Evolutionary conservation across 805 yeast genomes (phyloP).

Genomic region (Ascoidea rubescens): DNA sequence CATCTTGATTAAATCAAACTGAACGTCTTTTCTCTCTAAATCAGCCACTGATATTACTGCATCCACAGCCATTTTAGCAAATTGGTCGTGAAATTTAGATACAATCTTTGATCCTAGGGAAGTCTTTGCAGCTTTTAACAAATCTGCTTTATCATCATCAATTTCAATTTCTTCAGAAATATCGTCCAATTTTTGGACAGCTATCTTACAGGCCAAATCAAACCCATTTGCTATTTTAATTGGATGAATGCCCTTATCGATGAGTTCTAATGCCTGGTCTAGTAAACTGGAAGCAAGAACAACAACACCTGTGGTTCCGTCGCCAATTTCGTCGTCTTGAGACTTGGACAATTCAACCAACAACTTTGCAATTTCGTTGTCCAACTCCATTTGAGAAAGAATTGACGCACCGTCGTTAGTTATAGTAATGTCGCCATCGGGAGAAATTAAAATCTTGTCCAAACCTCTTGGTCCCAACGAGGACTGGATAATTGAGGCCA

Average conservation of each 20-base stretch:
- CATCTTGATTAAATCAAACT: conserved; percentile 88
- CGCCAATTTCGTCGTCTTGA: conserved; percentile 98
- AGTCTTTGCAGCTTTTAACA: conserved; percentile 87
- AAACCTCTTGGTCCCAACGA: conserved; percentile 97
- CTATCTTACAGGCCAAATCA: conserved; percentile 92
- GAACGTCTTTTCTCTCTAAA: conserved; percentile 84
- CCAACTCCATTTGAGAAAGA: conserved; percentile 87
- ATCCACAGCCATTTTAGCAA: conserved; percentile 95
- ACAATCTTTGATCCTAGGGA: conserved; percentile 93
- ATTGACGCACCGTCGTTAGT: conserved; percentile 93
- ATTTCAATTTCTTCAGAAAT: conserved; percentile 51
- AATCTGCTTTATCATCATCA: conserved; percentile 25
- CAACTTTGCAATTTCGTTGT: conserved; percentile 89
- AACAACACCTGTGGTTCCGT: conserved; percentile 98
- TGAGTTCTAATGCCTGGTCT: conserved; percentile 87
- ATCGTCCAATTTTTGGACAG: conserved; percentile 59
- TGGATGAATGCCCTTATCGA: conserved; percentile 96
- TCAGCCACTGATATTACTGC: conserved; percentile 90
- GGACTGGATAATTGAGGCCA: conserved; percentile 69
- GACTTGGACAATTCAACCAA: conserved; percentile 87
- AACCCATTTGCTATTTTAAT: conserved; percentile 94
- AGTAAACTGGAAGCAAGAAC: conserved; percentile 89
- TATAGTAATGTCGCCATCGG: conserved; percentile 95
- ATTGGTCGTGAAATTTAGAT: conserved; percentile 82
- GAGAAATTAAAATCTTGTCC: conserved; percentile 88